Percentiles rank a stretch among this genome's conserved stretches.
These are phyloP conservation scores for Cercophora sp. DNA, from an alignment of 495 filamentous ascomycete species.

Conservation along the genomic window DNA sequence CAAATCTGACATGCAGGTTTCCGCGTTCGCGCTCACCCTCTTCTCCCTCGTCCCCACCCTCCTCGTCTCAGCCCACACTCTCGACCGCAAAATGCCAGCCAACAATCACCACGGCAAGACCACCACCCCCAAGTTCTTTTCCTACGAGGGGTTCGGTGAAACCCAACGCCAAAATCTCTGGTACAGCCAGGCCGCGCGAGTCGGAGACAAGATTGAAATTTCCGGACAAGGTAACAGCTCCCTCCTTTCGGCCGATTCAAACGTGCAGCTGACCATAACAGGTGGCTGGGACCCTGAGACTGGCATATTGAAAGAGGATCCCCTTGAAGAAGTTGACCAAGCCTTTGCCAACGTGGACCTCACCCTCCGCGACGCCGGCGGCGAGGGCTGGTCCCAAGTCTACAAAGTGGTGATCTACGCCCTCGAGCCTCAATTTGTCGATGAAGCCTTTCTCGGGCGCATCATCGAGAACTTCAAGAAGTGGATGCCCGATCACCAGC, in stretches of 20 bases:
- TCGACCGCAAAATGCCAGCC: no score
- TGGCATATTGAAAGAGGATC: slow-evolving; percentile 1
- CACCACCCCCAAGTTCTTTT: slow-evolving; percentile 3
- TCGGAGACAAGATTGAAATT: slow-evolving; percentile 8
- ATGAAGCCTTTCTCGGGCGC: slow-evolving; percentile 9
- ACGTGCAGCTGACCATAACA: background rate
- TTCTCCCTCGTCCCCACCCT: no score
- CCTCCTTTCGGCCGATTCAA: background rate
- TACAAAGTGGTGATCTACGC: slow-evolving; percentile 11
- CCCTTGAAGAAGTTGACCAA: slow-evolving; percentile 13
- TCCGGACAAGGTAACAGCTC: slow-evolving; percentile 48
- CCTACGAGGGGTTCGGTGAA: slow-evolving; percentile 1
- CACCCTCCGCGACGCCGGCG: slow-evolving; percentile 9
- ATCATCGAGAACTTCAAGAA: slow-evolving; percentile 8
- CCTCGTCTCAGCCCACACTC: no score
- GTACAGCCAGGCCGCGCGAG: slow-evolving; percentile 7
- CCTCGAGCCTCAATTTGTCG: slow-evolving; percentile 3
- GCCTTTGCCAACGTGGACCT: slow-evolving; percentile 17
- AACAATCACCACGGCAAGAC: background rate
- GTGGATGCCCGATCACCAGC: slow-evolving; percentile 16
- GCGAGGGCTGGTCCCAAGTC: slow-evolving; percentile 15
- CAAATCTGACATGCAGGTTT: no score
- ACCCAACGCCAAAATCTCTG: background rate
- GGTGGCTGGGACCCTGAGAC: slow-evolving; percentile 17
- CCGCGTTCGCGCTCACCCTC: no score